phyloP scores from a whole-genome alignment of 805 yeast species.

The Wickerhamomyces subpelliculosus region DNA sequence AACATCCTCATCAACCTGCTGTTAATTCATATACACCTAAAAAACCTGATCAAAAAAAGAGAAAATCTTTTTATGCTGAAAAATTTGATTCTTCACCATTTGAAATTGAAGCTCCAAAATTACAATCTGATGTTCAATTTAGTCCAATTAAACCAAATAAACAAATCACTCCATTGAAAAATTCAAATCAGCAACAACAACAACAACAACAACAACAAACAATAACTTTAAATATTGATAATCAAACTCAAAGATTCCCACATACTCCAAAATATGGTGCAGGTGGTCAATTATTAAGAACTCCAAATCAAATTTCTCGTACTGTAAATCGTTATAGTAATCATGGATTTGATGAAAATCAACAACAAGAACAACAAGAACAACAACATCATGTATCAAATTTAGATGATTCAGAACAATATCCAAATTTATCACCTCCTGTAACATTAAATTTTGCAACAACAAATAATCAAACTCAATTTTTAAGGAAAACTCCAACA shows the following conservation, averaged over 20 bases:
- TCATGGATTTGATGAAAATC: not conserved
- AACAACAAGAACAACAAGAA: slow-evolving; percentile 1
- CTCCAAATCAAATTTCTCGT: slow-evolving; percentile 16
- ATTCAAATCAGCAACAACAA: not conserved
- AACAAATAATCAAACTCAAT: not conserved
- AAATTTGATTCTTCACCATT: slow-evolving; percentile 23
- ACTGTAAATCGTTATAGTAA: slow-evolving; percentile 13
- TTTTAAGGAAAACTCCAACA: slow-evolving; percentile 10
- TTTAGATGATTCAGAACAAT: slow-evolving; percentile 20
- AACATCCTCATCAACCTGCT: slow-evolving; percentile 2
- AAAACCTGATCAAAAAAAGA: slow-evolving; percentile 11
- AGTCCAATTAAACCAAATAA: slow-evolving; percentile 11
- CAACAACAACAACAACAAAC: not conserved
- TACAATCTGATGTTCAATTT: slow-evolving; percentile 20
- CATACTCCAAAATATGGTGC: slow-evolving; percentile 39
- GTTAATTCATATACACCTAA: slow-evolving; percentile 19
- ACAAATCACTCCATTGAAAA: slow-evolving; percentile 6
- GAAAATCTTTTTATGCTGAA: slow-evolving; percentile 20
- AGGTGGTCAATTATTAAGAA: slow-evolving; percentile 27
- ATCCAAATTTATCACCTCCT: slow-evolving; percentile 19
- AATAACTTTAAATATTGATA: slow-evolving; percentile 2
- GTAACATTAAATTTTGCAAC: slow-evolving; percentile 18
- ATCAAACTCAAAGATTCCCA: slow-evolving; percentile 34
- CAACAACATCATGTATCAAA: not conserved
- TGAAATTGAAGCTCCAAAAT: slow-evolving; percentile 20